phyloP scores from a whole-genome alignment of 495 filamentous ascomycete species.

The Neurospora sp. region DNA sequence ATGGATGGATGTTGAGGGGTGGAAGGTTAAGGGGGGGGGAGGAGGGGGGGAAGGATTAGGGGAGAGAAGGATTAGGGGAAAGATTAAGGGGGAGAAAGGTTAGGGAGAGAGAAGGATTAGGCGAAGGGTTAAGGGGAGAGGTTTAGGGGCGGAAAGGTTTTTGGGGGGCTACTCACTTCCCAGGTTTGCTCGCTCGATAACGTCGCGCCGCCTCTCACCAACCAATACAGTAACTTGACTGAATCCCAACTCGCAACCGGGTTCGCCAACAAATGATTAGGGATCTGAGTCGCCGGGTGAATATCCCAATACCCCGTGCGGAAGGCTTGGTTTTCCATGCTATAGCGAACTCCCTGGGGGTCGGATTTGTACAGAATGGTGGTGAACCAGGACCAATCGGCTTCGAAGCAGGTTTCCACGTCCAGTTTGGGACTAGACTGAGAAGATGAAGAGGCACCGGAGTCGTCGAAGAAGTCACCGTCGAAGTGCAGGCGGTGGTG shows the following conservation, averaged over 20 bases:
- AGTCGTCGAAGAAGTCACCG: not conserved
- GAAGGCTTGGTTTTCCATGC: not conserved
- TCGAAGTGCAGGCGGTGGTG: not conserved
- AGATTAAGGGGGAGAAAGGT: not conserved
- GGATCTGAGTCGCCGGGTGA: slow-evolving; percentile 21
- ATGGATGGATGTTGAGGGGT: not conserved
- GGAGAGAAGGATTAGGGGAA: not conserved
- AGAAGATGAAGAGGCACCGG: not conserved
- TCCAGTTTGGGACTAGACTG: not conserved
- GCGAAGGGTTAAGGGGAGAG: not conserved
- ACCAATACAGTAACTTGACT: slow-evolving; percentile 28
- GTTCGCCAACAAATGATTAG: slow-evolving; percentile 18
- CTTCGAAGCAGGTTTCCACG: slow-evolving; percentile 3
- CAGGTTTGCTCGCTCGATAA: slow-evolving; percentile 17
- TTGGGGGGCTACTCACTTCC: slow-evolving; percentile 19
- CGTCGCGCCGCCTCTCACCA: slow-evolving; percentile 21
- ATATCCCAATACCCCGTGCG: slow-evolving; percentile 14
- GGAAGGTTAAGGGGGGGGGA: too few species aligned
- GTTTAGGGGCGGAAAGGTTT: not conserved
- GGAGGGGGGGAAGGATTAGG: too few species aligned
- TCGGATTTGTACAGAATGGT: not conserved
- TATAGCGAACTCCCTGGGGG: not conserved
- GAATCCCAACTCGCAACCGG: slow-evolving; percentile 17
- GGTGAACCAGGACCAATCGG: slow-evolving; percentile 9
- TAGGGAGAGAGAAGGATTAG: not conserved